Evolutionary conservation across 257 asterid species (phyloP), one percentile per base, ranked within the genome.

Genomic region (Ehretia macrophylla): DNA sequence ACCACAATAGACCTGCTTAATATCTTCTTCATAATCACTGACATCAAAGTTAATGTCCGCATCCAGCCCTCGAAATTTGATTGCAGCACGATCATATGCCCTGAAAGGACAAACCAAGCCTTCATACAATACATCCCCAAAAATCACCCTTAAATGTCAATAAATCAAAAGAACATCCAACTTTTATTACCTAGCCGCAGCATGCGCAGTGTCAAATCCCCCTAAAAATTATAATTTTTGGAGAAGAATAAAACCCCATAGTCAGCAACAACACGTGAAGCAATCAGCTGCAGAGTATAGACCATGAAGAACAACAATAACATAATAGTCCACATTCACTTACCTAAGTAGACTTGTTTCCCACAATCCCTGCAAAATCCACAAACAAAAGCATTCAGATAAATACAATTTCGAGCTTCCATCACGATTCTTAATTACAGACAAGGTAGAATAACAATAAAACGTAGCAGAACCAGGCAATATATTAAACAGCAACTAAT

Each of bases 1-100:
- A 69, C 4, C 47, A 17, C 56, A 35, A 53, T 56, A 60, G 23
- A 85, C 98, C 96, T 85, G 95, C 66, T 72, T 81, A 62, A 92
- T 74, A 70, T 85, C 98, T 65, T 81, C 90, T 42, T 72, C 83
- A 74, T 92, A 92, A 62, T 88, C 98, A 68, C 71, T 67, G 73
- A 77, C 85, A 35, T 73, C 78, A 66, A 92, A 92, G 66, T 92
- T 92, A 58, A 92, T 92, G 71, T 92, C 98, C 3, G 98, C 98
- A 61, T 92, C 95, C 55, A 82, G 79, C 51, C 98, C 97, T 68
- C 95, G 95, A 49, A 92, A 92, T 57, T 92, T 88, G 37, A 92
- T 75, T 32, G 98, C 98, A 55, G 98, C 98, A 38, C 96, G 95
- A 63, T 92, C 98, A 37, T 92, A 92, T 10, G 97, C 98, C 90